Evolutionary conservation across 345 rosid genomes (phyloP).

Genomic region (Moricandia arvensis): DNA sequence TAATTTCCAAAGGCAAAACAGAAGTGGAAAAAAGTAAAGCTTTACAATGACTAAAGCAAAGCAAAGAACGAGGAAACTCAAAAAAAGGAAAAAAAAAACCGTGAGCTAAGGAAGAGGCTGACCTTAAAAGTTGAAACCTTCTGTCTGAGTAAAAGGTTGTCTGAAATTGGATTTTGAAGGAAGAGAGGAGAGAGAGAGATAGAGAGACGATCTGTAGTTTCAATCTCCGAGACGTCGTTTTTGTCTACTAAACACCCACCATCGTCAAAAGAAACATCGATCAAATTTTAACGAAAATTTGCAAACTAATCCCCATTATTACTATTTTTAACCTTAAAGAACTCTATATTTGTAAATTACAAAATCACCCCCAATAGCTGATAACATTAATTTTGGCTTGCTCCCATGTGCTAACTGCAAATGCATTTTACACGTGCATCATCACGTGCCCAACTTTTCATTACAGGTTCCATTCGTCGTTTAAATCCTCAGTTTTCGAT

Average conservation of each 20-base stretch:
- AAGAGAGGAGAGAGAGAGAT: slow-evolving; percentile 31
- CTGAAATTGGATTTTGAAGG: slow-evolving; percentile 33
- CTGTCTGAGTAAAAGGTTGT: slow-evolving; percentile 28
- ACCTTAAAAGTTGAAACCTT: slow-evolving; percentile 26
- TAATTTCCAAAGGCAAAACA: slow-evolving; percentile 17
- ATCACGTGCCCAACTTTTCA: not conserved
- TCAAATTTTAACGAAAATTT: not conserved
- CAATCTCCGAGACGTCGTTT: slow-evolving; percentile 37
- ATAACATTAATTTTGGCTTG: not conserved
- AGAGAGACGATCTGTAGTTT: slow-evolving; percentile 33
- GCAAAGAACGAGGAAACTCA: slow-evolving; percentile 21
- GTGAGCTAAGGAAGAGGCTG: slow-evolving; percentile 24
- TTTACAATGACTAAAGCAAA: slow-evolving; percentile 27
- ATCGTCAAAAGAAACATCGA: slow-evolving; percentile 25
- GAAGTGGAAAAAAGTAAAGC: not conserved
- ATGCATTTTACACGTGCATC: slow-evolving; percentile 2
- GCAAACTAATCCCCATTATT: slow-evolving; percentile 3
- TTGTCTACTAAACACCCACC: slow-evolving; percentile 36
- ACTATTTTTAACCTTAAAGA: slow-evolving; percentile 17
- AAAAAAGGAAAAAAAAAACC: not conserved
- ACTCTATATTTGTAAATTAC: not conserved
- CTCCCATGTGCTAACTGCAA: not conserved
- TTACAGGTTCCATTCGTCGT: too few relatives aligned
- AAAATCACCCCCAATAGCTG: not conserved
- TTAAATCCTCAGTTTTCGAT: too few relatives aligned